Evolutionary conservation across 2,329 filamentous ascomycete species (phyloP), one percentile per base, ranked within the genome.

Genomic region (Verticillium tricorpus): DNA sequence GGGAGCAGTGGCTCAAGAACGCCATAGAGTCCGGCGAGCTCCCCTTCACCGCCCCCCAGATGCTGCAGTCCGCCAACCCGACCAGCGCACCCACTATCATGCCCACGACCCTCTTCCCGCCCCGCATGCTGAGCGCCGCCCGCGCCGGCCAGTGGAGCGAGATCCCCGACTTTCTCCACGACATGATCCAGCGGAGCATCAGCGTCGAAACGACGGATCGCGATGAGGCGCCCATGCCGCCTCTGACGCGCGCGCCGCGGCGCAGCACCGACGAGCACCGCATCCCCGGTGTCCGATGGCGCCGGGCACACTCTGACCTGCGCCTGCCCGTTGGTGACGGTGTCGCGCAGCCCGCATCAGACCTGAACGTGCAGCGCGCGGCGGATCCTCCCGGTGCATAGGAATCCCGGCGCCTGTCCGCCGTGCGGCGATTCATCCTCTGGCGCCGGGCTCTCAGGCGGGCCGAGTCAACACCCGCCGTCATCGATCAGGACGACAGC

Each of bases 1-100:
- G 87, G 87, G 89, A 91, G 72, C 87, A 89, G 72, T 91, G 88
- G 84, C 77, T 91, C 63, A 91, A 91, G 74, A 86, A 88, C 68
- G 87, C 85, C 54, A 83, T 89, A 57, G 88, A 91, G 69, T 80
- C 83, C 6, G 88, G 87, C 63, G 78, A 83, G 61, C 74, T 87
- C 40, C 76, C 80, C 19, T 77, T 79, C 58, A 70, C 83, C 31
- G 75, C 78, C 5, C 77, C 80, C 56, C 77, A 80, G 60, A 77
- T 79, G 63, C 66, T 71, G 58, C 66, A 72, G 59, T 72, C 74
- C 64, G 68, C 67, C 59, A 70, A 66, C 68, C 73, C 72, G 67
- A 70, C 72, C 70, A 74, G 67, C 71, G 67, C 64, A 11, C n/a
- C 40, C 68, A 64, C 25, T 67, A 32, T 71, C 57, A 62, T 71